A percentile compares a stretch with the other conserved stretches of the same genome.
phyloP scores from a whole-genome alignment of 306 rosid genomes.

The Vachellia collinsii region DNA sequence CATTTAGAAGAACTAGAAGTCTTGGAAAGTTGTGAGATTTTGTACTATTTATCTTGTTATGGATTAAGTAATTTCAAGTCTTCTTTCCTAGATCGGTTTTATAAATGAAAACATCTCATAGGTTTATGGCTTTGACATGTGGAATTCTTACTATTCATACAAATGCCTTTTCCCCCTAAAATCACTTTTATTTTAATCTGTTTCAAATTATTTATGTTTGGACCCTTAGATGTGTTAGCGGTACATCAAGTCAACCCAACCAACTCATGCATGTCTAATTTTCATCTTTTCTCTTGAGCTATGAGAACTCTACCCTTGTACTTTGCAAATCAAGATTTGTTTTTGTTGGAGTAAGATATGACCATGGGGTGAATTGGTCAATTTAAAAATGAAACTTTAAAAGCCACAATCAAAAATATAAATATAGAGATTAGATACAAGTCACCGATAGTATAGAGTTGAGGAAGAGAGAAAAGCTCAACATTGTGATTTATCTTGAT shows the following conservation, averaged over 20 bases:
- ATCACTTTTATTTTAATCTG: not conserved
- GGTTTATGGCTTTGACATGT: not conserved
- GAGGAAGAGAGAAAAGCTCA: no score
- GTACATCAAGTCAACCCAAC: not conserved
- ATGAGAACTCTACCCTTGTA: not conserved
- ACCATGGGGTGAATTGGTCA: not conserved
- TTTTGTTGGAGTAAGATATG: not conserved
- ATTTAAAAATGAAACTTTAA: no score
- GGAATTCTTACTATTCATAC: not conserved
- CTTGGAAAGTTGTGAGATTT: not conserved
- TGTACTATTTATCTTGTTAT: not conserved
- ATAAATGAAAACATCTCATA: no score
- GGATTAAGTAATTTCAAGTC: no score
- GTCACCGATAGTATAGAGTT: no score
- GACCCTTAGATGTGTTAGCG: not conserved
- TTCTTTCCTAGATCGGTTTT: not conserved
- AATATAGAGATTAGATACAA: no score
- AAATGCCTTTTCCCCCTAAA: not conserved
- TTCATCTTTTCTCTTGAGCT: not conserved
- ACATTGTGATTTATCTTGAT: no score
- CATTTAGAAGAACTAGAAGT: not conserved
- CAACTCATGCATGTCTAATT: not conserved
- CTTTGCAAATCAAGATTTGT: not conserved
- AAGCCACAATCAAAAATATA: no score
- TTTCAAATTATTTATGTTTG: not conserved